Evolutionary conservation across 352 stramenopile species (phyloP).

Genomic region (Phytophthora hibernalis): DNA sequence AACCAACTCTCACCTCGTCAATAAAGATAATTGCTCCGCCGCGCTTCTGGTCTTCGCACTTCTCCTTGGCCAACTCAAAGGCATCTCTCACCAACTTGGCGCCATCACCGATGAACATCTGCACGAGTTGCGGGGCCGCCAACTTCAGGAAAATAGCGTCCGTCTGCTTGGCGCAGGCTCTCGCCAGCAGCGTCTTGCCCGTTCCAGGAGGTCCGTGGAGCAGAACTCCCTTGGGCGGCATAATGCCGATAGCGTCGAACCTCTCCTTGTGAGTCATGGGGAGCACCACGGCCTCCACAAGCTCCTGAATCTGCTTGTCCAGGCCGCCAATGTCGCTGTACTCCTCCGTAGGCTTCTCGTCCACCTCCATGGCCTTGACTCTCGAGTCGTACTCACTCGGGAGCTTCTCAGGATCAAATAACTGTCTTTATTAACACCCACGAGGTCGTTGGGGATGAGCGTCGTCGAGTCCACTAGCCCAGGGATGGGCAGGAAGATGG

Average conservation of each 20-base stretch:
- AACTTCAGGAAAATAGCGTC: constrained; percentile 99
- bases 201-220: constrained; percentile 97
- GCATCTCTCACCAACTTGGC: constrained; percentile 98
- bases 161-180: constrained; percentile 98
- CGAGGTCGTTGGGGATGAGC: constrained; percentile 97
- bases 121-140: constrained; percentile 97
- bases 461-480: constrained; percentile 96
- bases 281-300: constrained; percentile 98
- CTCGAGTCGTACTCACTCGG: constrained; percentile 98
- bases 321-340: constrained; percentile 97
- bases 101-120: constrained; percentile 99
- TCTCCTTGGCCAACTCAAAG: constrained; percentile 96
- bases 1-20: constrained; percentile 89
- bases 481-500: constrained; percentile 98
- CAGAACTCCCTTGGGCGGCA: constrained; percentile 97
- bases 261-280: constrained; percentile 99
- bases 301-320: constrained; percentile 99
- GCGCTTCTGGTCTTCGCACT: constrained; percentile 90
- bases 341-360: constrained; percentile 94
- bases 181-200: constrained; percentile 98
- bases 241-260: constrained; percentile 97
- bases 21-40: constrained; percentile 99
- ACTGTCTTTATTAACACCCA: constrained; percentile 99
- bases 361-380: constrained; percentile 98
- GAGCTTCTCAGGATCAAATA: constrained; percentile 99